Base-by-base conservation (phyloP, 1,139 yeast genomes). In the Yamadazyma triangularis region DNA sequence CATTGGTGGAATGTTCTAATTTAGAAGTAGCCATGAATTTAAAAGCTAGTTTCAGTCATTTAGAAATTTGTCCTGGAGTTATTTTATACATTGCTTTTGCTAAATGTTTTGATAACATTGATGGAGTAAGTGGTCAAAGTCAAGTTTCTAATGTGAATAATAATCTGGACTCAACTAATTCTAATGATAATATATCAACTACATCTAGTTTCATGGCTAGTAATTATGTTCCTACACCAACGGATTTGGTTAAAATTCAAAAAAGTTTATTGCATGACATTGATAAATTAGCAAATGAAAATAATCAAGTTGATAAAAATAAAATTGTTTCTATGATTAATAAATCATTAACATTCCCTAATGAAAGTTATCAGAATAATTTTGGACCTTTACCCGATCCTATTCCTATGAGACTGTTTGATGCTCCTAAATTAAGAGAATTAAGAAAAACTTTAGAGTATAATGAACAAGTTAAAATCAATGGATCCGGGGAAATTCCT, bases 21-120 rank as follows among this genome's bases (percentile, higher is more conserved):
- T 60, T 83, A 10, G 95, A 86, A 28, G 64, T 78, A 24, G 95
- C 97, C 9, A 77, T 84, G 69, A 73, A 70, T 27, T 86, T 95
- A 29, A 80, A 80, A 48, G 82, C 84, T 4, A 76, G 70, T 29
- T 73, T 88, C 48, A 84, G 83, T 48, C 94, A 88, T 41, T 77
- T 80, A 44, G 96, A 89, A 50, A 66, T 91, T 24, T 74, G 79
- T 38, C 83, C 89, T 1, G 95, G 95, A 1, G 64, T 69, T 26
- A 67, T 74, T 18, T 71, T 85, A 49, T 66, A 73, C 32, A 79
- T 78, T 28, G 80, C 83, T 0, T 82, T 80, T 64, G 89, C 87
- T 4, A 77, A 76, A 47, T 64, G 80, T 21, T 53, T 70, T 24
- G 66, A 60, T 2, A 18, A 13, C 21, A n/a, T n/a, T n/a, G n/a